phyloP scores from a whole-genome alignment of 345 rosid species.

The Citrus sinensis region DNA sequence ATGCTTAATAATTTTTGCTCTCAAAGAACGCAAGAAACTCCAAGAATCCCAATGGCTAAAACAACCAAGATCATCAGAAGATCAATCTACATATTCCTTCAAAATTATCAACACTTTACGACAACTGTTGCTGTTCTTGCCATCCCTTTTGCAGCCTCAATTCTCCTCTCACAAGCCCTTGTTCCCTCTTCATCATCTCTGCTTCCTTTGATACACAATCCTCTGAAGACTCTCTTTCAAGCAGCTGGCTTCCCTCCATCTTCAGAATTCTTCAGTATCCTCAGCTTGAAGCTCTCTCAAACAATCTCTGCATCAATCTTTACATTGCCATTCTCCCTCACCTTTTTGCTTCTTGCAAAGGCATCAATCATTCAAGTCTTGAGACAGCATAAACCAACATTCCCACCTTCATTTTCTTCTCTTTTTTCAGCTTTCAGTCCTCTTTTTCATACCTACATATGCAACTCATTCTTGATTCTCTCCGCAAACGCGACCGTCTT shows the following conservation, averaged over 20 bases:
- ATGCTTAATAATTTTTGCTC: constrained; percentile 3
- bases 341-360: constrained; percentile 70
- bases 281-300: constrained; percentile 69
- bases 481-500: constrained; percentile 78
- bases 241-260: constrained; percentile 74
- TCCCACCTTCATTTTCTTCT: constrained; percentile 34
- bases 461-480: constrained; percentile 51
- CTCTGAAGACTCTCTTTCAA: constrained; percentile 38
- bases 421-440: constrained; percentile 35
- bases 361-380: constrained; percentile 44
- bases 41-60: constrained; percentile 42
- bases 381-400: constrained; percentile 16
- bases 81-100: constrained; percentile 62
- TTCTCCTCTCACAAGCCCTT: constrained; percentile 54
- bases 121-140: constrained; percentile 47
- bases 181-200: constrained; percentile 30
- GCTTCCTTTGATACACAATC: constrained; percentile 29
- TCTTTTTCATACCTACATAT: constrained; percentile 47
- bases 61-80: constrained; percentile 55
- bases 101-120: constrained; percentile 58
- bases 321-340: constrained; percentile 68
- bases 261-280: constrained; percentile 45
- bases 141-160: constrained; percentile 53
- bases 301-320: constrained; percentile 55
- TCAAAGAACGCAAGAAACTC: constrained; percentile 12